These are phyloP conservation scores for Agaricus blazei DNA, from an alignment of 768 basidiomycete genomes.

Conservation along the genomic window DNA sequence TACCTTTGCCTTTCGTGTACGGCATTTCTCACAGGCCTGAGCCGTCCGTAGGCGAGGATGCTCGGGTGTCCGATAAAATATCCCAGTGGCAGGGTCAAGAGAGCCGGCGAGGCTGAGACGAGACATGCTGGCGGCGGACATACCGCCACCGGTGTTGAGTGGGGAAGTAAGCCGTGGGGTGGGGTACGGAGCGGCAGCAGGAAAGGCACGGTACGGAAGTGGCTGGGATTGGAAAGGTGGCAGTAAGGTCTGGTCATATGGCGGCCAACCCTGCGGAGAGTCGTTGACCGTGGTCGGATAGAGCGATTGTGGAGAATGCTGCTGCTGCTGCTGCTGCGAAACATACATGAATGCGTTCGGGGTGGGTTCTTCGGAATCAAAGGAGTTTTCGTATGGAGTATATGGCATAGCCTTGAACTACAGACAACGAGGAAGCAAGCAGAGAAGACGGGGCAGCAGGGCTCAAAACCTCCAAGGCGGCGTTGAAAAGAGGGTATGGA, in stretches of 20 bases:
- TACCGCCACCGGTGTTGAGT: slow-evolving; percentile 11
- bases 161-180: slow-evolving; percentile 25
- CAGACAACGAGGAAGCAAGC: neutral
- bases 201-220: slow-evolving; percentile 13
- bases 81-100: slow-evolving; percentile 58
- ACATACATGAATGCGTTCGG: neutral
- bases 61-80: slow-evolving; percentile 60
- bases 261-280: slow-evolving; percentile 22
- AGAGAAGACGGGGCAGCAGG: slow-evolving; percentile 1
- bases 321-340: neutral
- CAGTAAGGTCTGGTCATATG: slow-evolving; percentile 19
- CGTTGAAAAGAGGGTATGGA: slow-evolving; percentile 10
- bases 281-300: slow-evolving; percentile 7
- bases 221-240: slow-evolving; percentile 12
- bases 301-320: slow-evolving; percentile 1
- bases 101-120: slow-evolving; percentile 43
- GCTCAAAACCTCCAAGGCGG: neutral
- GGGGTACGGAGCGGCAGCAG: slow-evolving; percentile 22
- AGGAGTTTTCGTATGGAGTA: slow-evolving; percentile 2
- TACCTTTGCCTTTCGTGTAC: slow-evolving; percentile 71
- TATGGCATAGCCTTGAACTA: slow-evolving; percentile 5
- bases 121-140: slow-evolving; percentile 2
- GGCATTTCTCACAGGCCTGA: slow-evolving; percentile 74
- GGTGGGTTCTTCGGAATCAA: neutral
- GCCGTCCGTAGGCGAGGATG: slow-evolving; percentile 64